Percentiles rank a stretch among this genome's conserved stretches.
Evolutionary conservation across 2,329 filamentous ascomycete genomes (phyloP).

Genomic region (Fusarium tupiense): DNA sequence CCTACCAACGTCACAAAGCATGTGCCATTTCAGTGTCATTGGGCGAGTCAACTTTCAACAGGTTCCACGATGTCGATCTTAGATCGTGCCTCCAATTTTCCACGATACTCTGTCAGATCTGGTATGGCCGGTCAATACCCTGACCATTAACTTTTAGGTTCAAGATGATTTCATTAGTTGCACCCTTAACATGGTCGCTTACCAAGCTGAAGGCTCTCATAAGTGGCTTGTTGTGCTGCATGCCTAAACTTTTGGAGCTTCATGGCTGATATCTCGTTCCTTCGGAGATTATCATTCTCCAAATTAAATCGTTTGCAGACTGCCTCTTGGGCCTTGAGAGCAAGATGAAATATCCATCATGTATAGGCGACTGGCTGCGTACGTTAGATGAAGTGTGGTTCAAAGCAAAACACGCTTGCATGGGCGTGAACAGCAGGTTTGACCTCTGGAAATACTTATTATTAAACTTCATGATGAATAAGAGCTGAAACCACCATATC

Average conservation of each 20-base stretch:
- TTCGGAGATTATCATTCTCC: constrained; percentile 3
- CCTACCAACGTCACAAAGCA: constrained; percentile 20
- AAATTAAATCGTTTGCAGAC: background rate
- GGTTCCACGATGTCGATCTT: background rate
- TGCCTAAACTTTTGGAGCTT: background rate
- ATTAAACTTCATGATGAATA: background rate
- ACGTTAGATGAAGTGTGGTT: background rate
- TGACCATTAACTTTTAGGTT: constrained; percentile 9
- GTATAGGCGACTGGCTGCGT: background rate
- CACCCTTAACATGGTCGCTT: background rate
- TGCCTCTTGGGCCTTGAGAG: background rate
- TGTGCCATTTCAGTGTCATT: background rate
- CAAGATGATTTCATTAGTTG: constrained; percentile 22
- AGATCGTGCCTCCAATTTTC: background rate
- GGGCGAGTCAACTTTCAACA: background rate
- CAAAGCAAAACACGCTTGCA: background rate
- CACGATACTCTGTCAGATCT: background rate
- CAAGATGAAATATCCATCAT: background rate
- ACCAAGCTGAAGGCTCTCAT: background rate
- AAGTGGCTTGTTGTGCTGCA: background rate
- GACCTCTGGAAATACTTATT: constrained; percentile 2
- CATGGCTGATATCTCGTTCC: constrained; percentile 2
- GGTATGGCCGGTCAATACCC: constrained; percentile 11
- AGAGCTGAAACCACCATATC: constrained; percentile 4
- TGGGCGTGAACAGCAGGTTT: background rate